Percentiles rank a stretch among this genome's conserved stretches.
These are phyloP conservation scores for Hypoxylon sp. DNA, from an alignment of 2,329 filamentous ascomycete species.

Conservation along the genomic window DNA sequence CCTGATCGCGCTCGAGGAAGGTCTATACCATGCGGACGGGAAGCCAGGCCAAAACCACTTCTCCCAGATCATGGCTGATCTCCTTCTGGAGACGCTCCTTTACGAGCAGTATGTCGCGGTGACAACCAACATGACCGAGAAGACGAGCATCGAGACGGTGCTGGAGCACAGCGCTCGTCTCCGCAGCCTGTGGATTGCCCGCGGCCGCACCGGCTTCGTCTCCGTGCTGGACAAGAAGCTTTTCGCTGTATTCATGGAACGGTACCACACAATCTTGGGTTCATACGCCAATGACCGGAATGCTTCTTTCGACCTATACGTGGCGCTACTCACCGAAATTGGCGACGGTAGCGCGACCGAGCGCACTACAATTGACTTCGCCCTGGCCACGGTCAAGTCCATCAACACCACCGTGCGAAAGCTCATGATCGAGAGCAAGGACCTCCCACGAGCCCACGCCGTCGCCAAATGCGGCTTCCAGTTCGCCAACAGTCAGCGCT, in stretches of 20 bases:
- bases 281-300: slow-evolving; percentile 50
- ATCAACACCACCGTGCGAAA: slow-evolving; percentile 51
- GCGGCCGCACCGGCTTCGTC: slow-evolving; percentile 49
- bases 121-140: slow-evolving; percentile 44
- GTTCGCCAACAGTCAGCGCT: slow-evolving; percentile 57
- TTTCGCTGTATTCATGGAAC: slow-evolving; percentile 54
- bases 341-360: slow-evolving; percentile 51
- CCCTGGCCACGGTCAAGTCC: slow-evolving; percentile 55
- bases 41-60: slow-evolving; percentile 51
- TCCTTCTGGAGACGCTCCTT: slow-evolving; percentile 55
- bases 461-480: slow-evolving; percentile 58
- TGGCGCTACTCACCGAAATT: slow-evolving; percentile 56
- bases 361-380: slow-evolving; percentile 55
- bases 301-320: slow-evolving; percentile 55
- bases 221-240: slow-evolving; percentile 55
- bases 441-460: slow-evolving; percentile 57
- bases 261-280: slow-evolving; percentile 49
- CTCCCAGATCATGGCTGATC: slow-evolving; percentile 57
- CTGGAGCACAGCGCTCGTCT: slow-evolving; percentile 57
- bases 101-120: slow-evolving; percentile 54
- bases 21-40: slow-evolving; percentile 51
- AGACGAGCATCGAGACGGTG: slow-evolving; percentile 48
- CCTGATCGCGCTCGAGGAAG: slow-evolving; percentile 59
- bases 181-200: slow-evolving; percentile 52
- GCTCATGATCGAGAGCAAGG: slow-evolving; percentile 54